Evolutionary conservation across 345 rosid species (phyloP), one percentile per base, ranked within the genome.

Genomic region (Ceriops zippeliana): DNA sequence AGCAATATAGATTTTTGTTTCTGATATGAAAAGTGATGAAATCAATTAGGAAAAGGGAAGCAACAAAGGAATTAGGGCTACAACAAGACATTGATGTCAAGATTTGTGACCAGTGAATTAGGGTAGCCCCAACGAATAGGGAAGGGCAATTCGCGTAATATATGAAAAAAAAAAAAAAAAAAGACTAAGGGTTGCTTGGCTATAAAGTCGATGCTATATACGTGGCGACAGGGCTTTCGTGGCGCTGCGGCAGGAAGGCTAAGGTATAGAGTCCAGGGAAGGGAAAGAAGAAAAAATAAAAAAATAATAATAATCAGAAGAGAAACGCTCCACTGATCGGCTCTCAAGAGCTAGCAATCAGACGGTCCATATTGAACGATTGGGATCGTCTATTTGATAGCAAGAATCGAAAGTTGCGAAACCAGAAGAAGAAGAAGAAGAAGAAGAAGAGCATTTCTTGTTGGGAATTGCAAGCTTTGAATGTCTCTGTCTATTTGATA

Each of bases 151-250:
- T 27, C 31, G 15, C 68, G 59, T 16, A 64, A 22, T 42, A 35
- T 5, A 2, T 0, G 6, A 19, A 21, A 58, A 24, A 24, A 24
- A 24, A 24, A 24, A 24, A 24, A 24, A 24, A 24, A 24, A 67
- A 13, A 11, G 28, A 53, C 6, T 7, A 31, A 75, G 87, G 87
- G 80, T 6, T 57, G 3, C 69, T 26, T 69, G 11, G 80, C 70
- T 1, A 76, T 42, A 26, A 22, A n/a, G 7, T 4, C 26, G 13
- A 68, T 53, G 9, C 67, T 80, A 83, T 79, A 81, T 77, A 61
- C 58, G 62, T 52, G 77, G 79, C 71, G 76, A 75, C 77, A 69
- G 79, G 81, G 78, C 74, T 69, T 68, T 58, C 74, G 68, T 62
- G 70, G 62, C 67, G 77, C 22, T 80, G 78, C 65, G 26, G 2